Evolutionary conservation across 768 basidiomycete genomes (phyloP), one percentile per base, ranked within the genome.

Genomic region (Hypholoma sublateritium): DNA sequence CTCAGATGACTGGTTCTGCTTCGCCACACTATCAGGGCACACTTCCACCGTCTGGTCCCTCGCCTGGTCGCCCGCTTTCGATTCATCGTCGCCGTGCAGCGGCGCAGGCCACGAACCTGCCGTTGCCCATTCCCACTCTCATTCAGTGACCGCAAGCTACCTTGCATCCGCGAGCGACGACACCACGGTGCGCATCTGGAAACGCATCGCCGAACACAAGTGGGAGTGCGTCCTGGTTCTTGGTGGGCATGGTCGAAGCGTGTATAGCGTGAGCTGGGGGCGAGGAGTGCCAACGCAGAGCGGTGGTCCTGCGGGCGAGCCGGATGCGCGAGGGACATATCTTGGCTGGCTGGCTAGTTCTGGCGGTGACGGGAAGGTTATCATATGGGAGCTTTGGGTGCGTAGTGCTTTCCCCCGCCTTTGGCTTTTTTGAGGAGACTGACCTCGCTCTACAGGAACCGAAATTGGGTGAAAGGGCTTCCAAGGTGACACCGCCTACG

Each of bases 1-100:
- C 0, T 84, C 85, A 24, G 93, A 96, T 59, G 97, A 99, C 69
- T 98, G 97, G 94, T 91, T 83, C 64, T 89, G 88, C 65, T 89
- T 94, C 60, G 70, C 84, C 56, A 95, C 94, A 1, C 79, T 98
- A 3, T 80, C 80, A 0, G 92, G 91, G 8, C 94, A 97, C 65
- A 65, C 75, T 0, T 92, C 89, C 12, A 99, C 97, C 0, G 95
- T 99, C 13, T 99, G 97, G 97, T 82, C 87, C 0, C 66, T 98
- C 35, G 83, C 90, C 4, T 99, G 88, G 79, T 77, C 87, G 4
- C 91, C 93, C 0, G 51, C 56, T 16, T 59, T 59, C 19, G 45
- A 47, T 22, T 44, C 45, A 21, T 35, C 49, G 1, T 19, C 22
- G 2, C 9, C 41, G 37, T 46, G 42, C 32, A 24, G 28, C 34